Percentiles rank a stretch among this genome's conserved stretches.
phyloP scores from a whole-genome alignment of 2,329 filamentous ascomycete species.

The Pseudopyrenochaeta lycopersici region DNA sequence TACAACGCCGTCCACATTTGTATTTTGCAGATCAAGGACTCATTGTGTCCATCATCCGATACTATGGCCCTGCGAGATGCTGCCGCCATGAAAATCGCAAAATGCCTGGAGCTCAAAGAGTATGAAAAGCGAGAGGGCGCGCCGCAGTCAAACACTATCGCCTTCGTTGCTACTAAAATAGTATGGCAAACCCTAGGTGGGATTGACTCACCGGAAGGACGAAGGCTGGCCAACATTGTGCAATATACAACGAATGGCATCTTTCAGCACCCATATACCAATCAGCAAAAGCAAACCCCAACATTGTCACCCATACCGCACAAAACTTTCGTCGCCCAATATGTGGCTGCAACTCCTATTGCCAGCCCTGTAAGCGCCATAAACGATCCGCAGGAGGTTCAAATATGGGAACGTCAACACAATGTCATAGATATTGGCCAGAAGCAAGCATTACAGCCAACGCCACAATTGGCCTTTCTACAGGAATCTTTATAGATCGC shows the following conservation, averaged over 20 bases:
- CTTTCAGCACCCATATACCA: constrained; percentile 2
- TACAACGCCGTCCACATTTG: constrained; percentile 34
- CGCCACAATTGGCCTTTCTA: not conserved
- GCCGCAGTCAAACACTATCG: constrained; percentile 33
- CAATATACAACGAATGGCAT: constrained; percentile 15
- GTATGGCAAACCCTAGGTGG: constrained; percentile 38
- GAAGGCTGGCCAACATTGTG: constrained; percentile 23
- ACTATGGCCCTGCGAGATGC: constrained; percentile 21
- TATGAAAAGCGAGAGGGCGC: constrained; percentile 22
- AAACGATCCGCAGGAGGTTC: not conserved
- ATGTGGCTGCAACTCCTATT: not conserved
- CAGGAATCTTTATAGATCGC: too few relatives aligned
- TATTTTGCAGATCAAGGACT: constrained; percentile 28
- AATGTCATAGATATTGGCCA: not conserved
- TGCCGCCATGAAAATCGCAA: constrained; percentile 28
- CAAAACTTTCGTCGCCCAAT: not conserved
- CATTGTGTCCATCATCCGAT: constrained; percentile 22
- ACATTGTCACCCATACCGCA: not conserved
- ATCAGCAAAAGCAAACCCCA: not conserved
- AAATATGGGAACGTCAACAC: not conserved
- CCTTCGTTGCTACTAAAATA: constrained; percentile 33
- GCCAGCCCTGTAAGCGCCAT: not conserved
- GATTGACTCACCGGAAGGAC: constrained; percentile 30
- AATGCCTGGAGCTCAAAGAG: constrained; percentile 30
- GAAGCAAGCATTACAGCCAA: not conserved